Base-by-base conservation (phyloP, 1,139 yeast species). In the Debaryomycetaceae sp. region DNA sequence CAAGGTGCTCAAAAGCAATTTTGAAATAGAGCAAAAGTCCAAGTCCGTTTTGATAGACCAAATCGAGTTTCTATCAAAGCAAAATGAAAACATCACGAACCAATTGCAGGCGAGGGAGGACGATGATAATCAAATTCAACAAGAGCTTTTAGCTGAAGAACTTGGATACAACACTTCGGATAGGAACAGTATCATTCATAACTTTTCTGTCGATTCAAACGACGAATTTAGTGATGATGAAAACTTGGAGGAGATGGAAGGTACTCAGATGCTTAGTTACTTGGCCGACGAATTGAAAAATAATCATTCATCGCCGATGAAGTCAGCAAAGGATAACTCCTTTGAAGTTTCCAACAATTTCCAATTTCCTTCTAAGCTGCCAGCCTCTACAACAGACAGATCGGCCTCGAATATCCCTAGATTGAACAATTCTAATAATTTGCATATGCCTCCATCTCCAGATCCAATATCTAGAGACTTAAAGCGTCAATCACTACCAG, bases 11-110 rank as follows among this genome's bases (percentile, higher is more conserved):
- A 69, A 63, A 59, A 72, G 70, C 55, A 70, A 69, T 55, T 76
- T 53, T 53, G 78, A 65, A 59, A 61, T 80, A 33, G 80, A 76
- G 55, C 70, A 71, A 48, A 79, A 75, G 49, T 75, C 78, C 45
- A 79, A 78, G 50, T 60, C 76, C 49, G 67, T 76, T 37, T 70
- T 80, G 43, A 76, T 80, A 47, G 83, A 78, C 52, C 83, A 80
- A 60, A 66, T 80, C 38, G 85, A 80, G 54, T 65, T 63, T 53
- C 63, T 78, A 49, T 67, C 76, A 37, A 68, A 66, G 45, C 72
- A 75, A 50, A 70, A 68, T 47, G 65, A 64, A 35, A 62, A 20
- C 22, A 20, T 36, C 9, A 13, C 13, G 38, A 17, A 11, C 22
- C n/a, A 20, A 20, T 22, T 23, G 9, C 6, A 37, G 7, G n/a